Percentiles rank a stretch among this genome's conserved stretches.
phyloP scores from a whole-genome alignment of 192 early-diverging fungal species.

The Gonapodya prolifera region DNA sequence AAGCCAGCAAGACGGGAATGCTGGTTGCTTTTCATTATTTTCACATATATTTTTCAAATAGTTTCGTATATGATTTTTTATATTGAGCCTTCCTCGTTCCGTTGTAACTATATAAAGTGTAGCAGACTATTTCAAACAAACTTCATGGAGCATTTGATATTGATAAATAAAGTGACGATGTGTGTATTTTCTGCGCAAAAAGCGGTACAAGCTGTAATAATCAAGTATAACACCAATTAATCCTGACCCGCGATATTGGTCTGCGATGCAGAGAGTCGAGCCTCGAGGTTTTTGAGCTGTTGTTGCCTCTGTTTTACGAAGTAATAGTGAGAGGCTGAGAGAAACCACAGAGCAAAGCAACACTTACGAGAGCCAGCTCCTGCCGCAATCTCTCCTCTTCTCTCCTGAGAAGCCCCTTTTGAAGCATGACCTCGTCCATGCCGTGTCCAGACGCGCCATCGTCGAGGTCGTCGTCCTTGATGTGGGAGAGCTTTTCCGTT shows the following conservation, averaged over 20 bases:
- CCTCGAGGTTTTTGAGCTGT: background rate
- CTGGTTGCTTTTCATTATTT: no score
- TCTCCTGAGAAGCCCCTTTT: background rate
- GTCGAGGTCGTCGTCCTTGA: background rate
- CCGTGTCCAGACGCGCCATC: background rate
- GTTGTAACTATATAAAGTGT: no score
- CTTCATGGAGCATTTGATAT: no score
- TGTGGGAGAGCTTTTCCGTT: conserved; percentile 32
- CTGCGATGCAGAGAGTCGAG: background rate
- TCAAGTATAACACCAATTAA: no score
- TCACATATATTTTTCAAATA: no score
- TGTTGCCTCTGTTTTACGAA: background rate
- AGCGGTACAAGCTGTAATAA: no score
- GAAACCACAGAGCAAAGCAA: background rate
- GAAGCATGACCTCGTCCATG: background rate
- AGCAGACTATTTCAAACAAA: no score
- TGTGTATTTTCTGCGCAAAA: conserved; percentile 1
- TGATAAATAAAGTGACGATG: no score
- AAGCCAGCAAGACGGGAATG: no score
- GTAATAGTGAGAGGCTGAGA: background rate
- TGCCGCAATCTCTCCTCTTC: background rate
- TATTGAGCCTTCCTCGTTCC: no score
- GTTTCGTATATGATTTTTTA: no score
- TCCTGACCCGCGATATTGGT: background rate
- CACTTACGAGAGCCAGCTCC: background rate